Base-by-base conservation (phyloP, 306 rosid genomes). In the Cotoneaster glaucophyllus region DNA sequence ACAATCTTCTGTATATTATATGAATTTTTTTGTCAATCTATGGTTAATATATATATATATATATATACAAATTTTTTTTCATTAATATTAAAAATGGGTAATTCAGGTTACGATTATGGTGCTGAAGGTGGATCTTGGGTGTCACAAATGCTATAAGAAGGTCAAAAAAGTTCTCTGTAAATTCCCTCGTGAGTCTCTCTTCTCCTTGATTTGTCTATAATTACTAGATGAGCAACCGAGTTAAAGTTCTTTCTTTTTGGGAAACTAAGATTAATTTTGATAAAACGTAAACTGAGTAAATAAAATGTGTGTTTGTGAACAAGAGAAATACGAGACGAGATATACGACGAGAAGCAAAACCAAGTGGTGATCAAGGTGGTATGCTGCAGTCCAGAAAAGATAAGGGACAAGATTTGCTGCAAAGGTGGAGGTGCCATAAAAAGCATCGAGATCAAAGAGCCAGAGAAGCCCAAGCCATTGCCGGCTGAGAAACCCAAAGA, bases 301-400 rank as follows among this genome's bases (percentile, higher is more conserved):
- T 56, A 1, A 11, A 11, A 19, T 58, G 5, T 31, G 34, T 31
- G 34, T 79, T 80, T 87, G 12, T 76, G 87, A 84, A 88, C 90
- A 80, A 83, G 64, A 95, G 98, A 94, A 86, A 90, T 94, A 85
- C 94, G 87, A 83, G 93, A 84, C 82, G 91, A 88, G 82, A 53
- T 28, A 19, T 91, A 76, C 76, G 86, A 87, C 19, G 90, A 91
- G 41, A 88, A 91, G 81, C 67, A 79, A 7, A 87, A 86, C 79
- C 50, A 11, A 0, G 96, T 94, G 84, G 2, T 17, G 4, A 87
- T 91, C 84, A 90, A 71, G 32, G 98, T 94, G 68, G 89, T 88
- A 0, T 90, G 97, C 21, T 90, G 96, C 34, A 74, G 77, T 65
- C 98, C 97, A 2, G 98, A 94, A 59, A 94, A 85, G 81, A 84